Conservation (phyloP, 2,329 filamentous ascomycete species). For the Fusarium paranaense region DNA sequence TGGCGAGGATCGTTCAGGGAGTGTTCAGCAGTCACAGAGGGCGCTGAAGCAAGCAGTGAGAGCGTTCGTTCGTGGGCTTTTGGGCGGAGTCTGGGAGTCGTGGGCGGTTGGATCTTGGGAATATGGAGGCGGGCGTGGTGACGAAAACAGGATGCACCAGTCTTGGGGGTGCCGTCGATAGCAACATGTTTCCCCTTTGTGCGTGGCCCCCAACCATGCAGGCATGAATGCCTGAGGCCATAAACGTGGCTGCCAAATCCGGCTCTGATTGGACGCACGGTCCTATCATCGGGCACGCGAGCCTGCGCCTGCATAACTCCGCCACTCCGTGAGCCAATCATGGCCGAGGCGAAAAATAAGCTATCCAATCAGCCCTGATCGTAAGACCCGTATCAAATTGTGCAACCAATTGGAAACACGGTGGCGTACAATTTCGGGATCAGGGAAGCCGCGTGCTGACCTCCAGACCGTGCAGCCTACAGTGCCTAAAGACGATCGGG, state of each 20-base stretch:
- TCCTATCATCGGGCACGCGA: constrained; percentile 30
- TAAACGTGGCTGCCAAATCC: background rate
- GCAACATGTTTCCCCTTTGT: constrained; percentile 26
- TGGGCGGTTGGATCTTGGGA: constrained; percentile 29
- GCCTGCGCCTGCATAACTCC: constrained; percentile 33
- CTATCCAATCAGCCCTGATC: background rate
- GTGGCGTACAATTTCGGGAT: constrained; percentile 1
- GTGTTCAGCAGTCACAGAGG: constrained; percentile 37
- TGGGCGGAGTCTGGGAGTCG: constrained; percentile 22
- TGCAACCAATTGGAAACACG: constrained; percentile 21
- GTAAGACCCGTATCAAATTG: background rate
- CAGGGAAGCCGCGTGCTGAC: constrained; percentile 1
- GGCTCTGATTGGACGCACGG: constrained; percentile 31
- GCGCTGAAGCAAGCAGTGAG: constrained; percentile 35
- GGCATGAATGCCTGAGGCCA: constrained; percentile 41
- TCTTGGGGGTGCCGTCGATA: constrained; percentile 44
- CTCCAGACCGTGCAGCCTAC: background rate
- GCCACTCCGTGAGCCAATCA: constrained; percentile 37
- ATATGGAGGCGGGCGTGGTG: constrained; percentile 39
- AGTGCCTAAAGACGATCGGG: background rate
- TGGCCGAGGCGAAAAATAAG: background rate
- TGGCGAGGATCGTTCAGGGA: constrained; percentile 28
- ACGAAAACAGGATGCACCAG: constrained; percentile 40
- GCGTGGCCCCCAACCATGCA: constrained; percentile 38
- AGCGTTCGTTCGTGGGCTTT: constrained; percentile 22